phyloP scores from a whole-genome alignment of 2,329 filamentous ascomycete species.

The Exophiala bonariae region DNA sequence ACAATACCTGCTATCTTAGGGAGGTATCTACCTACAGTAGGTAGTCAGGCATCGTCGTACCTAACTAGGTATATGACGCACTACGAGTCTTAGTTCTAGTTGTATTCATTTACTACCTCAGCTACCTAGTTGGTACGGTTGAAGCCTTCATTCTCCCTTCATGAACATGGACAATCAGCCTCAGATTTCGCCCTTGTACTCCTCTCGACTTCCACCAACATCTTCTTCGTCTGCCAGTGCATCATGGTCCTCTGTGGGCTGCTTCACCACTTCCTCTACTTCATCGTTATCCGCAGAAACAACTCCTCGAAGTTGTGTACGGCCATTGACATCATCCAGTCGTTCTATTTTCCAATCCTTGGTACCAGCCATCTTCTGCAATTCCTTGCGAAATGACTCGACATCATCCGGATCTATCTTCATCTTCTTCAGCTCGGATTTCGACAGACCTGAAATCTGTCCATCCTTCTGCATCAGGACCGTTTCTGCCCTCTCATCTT shows the following conservation, averaged over 20 bases:
- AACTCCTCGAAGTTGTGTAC: conserved; percentile 68
- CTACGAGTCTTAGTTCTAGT: too few relatives aligned
- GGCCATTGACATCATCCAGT: conserved; percentile 63
- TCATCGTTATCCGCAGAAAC: conserved; percentile 60
- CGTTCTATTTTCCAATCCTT: conserved; percentile 80
- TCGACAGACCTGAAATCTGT: conserved; percentile 59
- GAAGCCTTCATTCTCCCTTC: too few relatives aligned
- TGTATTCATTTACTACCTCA: too few relatives aligned
- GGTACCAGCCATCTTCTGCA: conserved; percentile 68
- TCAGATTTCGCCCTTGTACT: conserved; percentile 41
- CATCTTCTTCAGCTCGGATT: conserved; percentile 67
- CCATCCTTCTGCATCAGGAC: conserved; percentile 62
- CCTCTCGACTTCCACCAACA: conserved; percentile 38
- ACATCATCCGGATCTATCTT: conserved; percentile 67
- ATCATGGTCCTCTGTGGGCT: conserved; percentile 28
- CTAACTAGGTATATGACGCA: too few relatives aligned
- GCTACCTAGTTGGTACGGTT: too few relatives aligned
- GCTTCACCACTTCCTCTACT: conserved; percentile 29
- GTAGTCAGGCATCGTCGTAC: too few relatives aligned
- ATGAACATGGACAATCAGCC: too few relatives aligned
- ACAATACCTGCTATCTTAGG: too few relatives aligned
- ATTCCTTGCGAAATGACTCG: conserved; percentile 66
- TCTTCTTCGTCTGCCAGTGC: conserved; percentile 27
- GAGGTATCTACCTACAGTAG: too few relatives aligned
- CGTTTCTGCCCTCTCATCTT: conserved; percentile 46